phyloP scores from a whole-genome alignment of 192 early-diverging fungal genomes.

The Podila minutissima region DNA sequence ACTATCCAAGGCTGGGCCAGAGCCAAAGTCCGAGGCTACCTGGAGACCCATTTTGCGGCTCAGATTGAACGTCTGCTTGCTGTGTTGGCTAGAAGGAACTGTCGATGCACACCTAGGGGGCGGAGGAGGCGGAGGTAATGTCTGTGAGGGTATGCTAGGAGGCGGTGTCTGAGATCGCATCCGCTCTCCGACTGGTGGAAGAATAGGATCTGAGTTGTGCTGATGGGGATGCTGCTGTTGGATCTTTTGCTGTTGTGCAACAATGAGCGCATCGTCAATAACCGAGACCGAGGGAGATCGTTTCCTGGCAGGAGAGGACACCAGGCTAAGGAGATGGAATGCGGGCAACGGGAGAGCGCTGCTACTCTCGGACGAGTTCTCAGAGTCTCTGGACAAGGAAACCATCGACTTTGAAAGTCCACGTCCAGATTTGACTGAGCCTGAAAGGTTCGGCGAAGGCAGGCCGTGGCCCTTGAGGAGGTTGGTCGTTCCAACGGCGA shows the following conservation, averaged over 20 bases:
- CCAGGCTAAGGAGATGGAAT: not conserved
- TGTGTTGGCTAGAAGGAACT: not conserved
- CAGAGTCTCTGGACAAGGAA: conserved; percentile 22
- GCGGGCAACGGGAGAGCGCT: conserved; percentile 4
- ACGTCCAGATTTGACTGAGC: not conserved
- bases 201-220: conserved; percentile 5
- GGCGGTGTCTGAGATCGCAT: conserved; percentile 14
- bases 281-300: conserved; percentile 41
- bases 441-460: not conserved
- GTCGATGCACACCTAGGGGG: conserved; percentile 22
- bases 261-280: conserved; percentile 25
- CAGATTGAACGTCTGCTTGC: conserved; percentile 21
- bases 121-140: conserved; percentile 10
- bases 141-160: not conserved
- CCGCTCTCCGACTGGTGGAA: not conserved
- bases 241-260: conserved; percentile 3
- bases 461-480: conserved; percentile 12
- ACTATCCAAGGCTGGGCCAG: conserved; percentile 7
- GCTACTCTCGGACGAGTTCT: conserved; percentile 8
- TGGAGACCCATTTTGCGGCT: conserved; percentile 28
- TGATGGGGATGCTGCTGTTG: conserved; percentile 6
- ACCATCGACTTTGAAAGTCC: conserved; percentile 29
- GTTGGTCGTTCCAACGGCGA: not conserved
- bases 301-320: not conserved
- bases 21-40: conserved; percentile 22